A percentile compares a stretch with the other conserved stretches of the same genome.
These are phyloP conservation scores for Apiospora pterosperma DNA, from an alignment of 2,329 filamentous ascomycete genomes.

Conservation along the genomic window DNA sequence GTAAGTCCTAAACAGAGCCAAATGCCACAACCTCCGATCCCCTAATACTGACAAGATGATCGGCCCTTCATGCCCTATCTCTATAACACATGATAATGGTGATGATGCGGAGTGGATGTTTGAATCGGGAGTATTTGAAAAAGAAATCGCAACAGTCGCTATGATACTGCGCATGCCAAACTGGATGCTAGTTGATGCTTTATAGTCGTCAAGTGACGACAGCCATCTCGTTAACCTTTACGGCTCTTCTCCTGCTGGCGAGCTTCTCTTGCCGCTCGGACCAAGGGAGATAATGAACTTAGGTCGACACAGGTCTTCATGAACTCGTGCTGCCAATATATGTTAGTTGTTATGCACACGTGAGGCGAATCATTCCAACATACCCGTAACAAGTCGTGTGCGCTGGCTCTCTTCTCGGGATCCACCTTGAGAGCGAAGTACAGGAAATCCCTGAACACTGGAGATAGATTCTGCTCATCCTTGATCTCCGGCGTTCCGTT, in stretches of 20 bases:
- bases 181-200: background rate
- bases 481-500: constrained; percentile 95
- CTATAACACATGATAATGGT: background rate
- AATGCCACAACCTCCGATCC: background rate
- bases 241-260: constrained; percentile 80
- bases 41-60: background rate
- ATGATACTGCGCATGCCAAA: background rate
- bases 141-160: constrained; percentile 2
- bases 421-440: constrained; percentile 94
- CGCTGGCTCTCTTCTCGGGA: constrained; percentile 92
- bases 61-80: background rate
- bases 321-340: constrained; percentile 64
- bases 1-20: background rate
- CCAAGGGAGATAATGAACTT: constrained; percentile 77
- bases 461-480: constrained; percentile 78
- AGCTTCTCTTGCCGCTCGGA: constrained; percentile 79
- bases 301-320: constrained; percentile 75
- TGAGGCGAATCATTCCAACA: constrained; percentile 33
- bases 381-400: constrained; percentile 89
- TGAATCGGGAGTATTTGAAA: constrained; percentile 1
- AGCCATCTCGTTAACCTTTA: constrained; percentile 46
- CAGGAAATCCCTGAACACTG: constrained; percentile 86
- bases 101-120: background rate
- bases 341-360: constrained; percentile 15
- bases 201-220: background rate